Evolutionary conservation across 202 grass and related monocot species (phyloP).

Genomic region (Zoysia matrella): DNA sequence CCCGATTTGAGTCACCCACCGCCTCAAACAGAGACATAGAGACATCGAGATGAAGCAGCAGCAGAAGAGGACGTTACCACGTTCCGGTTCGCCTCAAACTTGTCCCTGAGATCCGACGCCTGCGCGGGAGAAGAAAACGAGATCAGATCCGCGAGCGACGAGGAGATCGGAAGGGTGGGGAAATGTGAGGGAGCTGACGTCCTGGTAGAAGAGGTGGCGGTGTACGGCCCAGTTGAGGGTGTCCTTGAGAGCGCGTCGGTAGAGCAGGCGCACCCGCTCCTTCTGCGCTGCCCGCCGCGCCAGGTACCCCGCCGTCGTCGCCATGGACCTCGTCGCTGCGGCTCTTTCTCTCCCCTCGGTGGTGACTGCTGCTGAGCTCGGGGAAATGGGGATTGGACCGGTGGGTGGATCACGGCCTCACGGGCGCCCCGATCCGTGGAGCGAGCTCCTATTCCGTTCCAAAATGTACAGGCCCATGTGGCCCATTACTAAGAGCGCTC

Average conservation of each 20-base stretch:
- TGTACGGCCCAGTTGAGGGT: conserved; percentile 99
- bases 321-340: conserved; percentile 60
- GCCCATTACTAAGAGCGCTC: not conserved
- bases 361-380: not conserved
- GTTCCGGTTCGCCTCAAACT: conserved; percentile 87
- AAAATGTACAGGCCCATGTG: not conserved
- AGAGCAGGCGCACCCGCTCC: conserved; percentile 93
- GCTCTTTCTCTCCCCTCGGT: conserved; percentile 13
- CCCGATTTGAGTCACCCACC: not conserved
- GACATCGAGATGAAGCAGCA: not conserved
- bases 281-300: conserved; percentile 81
- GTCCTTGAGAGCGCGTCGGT: conserved; percentile 89
- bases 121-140: conserved; percentile 39
- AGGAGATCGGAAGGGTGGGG: conserved; percentile 16
- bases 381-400: not conserved
- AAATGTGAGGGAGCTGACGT: conserved; percentile 42
- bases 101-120: conserved; percentile 92
- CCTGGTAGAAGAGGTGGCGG: conserved; percentile 96
- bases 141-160: conserved; percentile 36
- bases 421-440: not conserved
- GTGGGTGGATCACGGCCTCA: not conserved
- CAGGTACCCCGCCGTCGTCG: conserved; percentile 76
- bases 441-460: not conserved
- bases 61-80: conserved; percentile 61
- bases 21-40: not conserved